phyloP scores from a whole-genome alignment of 768 basidiomycete genomes.

The Tylopilus plumbeoviolaceoides region DNA sequence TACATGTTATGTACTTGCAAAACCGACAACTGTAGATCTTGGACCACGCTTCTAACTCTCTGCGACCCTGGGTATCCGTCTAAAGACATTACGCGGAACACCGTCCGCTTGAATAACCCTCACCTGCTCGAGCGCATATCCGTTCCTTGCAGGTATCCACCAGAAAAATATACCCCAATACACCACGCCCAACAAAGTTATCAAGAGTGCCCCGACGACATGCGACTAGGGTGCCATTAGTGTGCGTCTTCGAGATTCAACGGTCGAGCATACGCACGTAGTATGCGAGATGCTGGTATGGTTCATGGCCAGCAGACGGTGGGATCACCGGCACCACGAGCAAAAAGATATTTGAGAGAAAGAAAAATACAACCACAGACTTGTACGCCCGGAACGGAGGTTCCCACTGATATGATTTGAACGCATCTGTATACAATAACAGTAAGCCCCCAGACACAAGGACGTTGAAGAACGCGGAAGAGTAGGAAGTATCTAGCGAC shows the following conservation, averaged over 20 bases:
- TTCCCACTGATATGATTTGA: constrained; percentile 48
- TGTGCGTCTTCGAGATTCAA: neutral
- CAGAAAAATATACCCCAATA: constrained; percentile 57
- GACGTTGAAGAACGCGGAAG: constrained; percentile 52
- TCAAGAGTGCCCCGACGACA: constrained; percentile 40
- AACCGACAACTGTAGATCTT: too few relatives aligned
- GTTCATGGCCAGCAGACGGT: constrained; percentile 45
- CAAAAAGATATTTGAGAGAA: constrained; percentile 63
- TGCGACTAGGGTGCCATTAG: constrained; percentile 39
- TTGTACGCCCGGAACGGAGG: constrained; percentile 63
- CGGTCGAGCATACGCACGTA: constrained; percentile 44
- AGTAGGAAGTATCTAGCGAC: constrained; percentile 52
- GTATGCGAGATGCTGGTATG: constrained; percentile 61
- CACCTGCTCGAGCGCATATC: constrained; percentile 48
- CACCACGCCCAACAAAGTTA: constrained; percentile 45
- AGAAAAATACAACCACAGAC: constrained; percentile 47
- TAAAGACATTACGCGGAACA: constrained; percentile 51
- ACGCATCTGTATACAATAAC: constrained; percentile 49
- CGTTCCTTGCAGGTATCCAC: constrained; percentile 45
- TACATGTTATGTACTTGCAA: too few relatives aligned
- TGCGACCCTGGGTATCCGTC: constrained; percentile 29
- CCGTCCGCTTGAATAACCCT: constrained; percentile 54
- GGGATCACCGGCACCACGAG: constrained; percentile 61
- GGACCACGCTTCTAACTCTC: neutral
- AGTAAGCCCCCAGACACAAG: constrained; percentile 61